phyloP scores from a whole-genome alignment of 305 asterid genomes.

The Solanum hybrid region DNA sequence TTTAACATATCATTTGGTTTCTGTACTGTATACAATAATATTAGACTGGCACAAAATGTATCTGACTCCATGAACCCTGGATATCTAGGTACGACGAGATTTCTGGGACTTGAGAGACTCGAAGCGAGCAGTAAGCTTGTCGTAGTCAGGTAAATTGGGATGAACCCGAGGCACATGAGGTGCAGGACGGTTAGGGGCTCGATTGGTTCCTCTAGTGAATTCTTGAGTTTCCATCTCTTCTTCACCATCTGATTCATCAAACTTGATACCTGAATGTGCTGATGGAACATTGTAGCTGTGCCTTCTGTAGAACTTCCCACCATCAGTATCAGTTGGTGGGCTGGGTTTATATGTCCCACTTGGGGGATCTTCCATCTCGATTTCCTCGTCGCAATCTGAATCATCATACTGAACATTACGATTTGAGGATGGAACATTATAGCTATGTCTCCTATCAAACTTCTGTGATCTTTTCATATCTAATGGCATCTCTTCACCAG shows the following conservation, averaged over 20 bases:
- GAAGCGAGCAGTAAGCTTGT: slow-evolving; percentile 76
- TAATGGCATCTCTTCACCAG: slow-evolving; percentile 10
- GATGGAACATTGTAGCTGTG: slow-evolving; percentile 46
- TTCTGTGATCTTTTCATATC: slow-evolving; percentile 15
- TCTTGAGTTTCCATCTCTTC: slow-evolving; percentile 61
- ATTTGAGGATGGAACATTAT: slow-evolving; percentile 17
- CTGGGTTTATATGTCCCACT: background rate
- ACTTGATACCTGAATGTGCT: slow-evolving; percentile 29
- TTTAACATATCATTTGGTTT: background rate
- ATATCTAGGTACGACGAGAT: background rate
- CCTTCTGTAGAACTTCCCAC: slow-evolving; percentile 28
- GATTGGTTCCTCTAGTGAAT: slow-evolving; percentile 18
- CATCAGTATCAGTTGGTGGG: slow-evolving; percentile 3
- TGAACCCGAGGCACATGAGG: slow-evolving; percentile 66
- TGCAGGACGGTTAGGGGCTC: slow-evolving; percentile 24
- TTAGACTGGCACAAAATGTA: background rate
- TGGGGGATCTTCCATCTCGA: slow-evolving; percentile 46
- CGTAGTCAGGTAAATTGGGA: slow-evolving; percentile 88
- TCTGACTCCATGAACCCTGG: background rate
- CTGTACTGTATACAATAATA: background rate
- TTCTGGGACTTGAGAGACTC: slow-evolving; percentile 74
- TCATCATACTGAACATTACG: slow-evolving; percentile 40
- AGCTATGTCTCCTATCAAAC: slow-evolving; percentile 19
- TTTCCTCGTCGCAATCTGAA: slow-evolving; percentile 66
- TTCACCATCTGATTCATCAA: slow-evolving; percentile 59